These are phyloP conservation scores for Fusarium nelsonii DNA, from an alignment of 2,329 filamentous ascomycete genomes.

Conservation along the genomic window DNA sequence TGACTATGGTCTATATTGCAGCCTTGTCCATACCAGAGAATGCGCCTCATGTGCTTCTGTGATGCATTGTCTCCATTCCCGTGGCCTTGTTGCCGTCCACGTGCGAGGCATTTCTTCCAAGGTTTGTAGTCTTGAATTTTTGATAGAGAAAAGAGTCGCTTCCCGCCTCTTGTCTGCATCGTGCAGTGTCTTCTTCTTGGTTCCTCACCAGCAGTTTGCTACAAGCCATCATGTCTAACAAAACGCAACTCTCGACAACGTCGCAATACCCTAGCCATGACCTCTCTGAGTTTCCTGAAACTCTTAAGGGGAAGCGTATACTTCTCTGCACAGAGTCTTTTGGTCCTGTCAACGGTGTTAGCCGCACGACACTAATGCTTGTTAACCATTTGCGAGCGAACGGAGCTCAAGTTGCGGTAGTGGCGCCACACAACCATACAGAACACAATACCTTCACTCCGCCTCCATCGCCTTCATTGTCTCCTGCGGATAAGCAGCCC, in stretches of 20 bases:
- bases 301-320: slow-evolving; percentile 71
- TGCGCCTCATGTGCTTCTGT: slow-evolving; percentile 36
- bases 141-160: slow-evolving; percentile 45
- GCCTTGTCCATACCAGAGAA: slow-evolving; percentile 23
- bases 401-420: slow-evolving; percentile 73
- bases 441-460: slow-evolving; percentile 67
- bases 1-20: slow-evolving; percentile 45
- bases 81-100: slow-evolving; percentile 39
- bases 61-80: slow-evolving; percentile 30
- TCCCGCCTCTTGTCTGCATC: slow-evolving; percentile 24
- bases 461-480: slow-evolving; percentile 52
- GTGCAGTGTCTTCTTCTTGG: neutral
- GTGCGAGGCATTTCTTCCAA: slow-evolving; percentile 43
- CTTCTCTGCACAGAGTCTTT: slow-evolving; percentile 78
- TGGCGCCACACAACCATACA: slow-evolving; percentile 71
- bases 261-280: slow-evolving; percentile 52
- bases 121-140: slow-evolving; percentile 5
- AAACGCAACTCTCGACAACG: slow-evolving; percentile 7
- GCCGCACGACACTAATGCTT: slow-evolving; percentile 76
- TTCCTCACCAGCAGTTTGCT: slow-evolving; percentile 8
- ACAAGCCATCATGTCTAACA: slow-evolving; percentile 29
- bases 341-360: slow-evolving; percentile 80
- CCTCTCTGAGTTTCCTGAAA: slow-evolving; percentile 59
- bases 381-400: slow-evolving; percentile 75
- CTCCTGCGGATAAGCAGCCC: slow-evolving; percentile 51